Evolutionary conservation across 441 rosid species (phyloP).

Genomic region (Corymbia calophylla): DNA sequence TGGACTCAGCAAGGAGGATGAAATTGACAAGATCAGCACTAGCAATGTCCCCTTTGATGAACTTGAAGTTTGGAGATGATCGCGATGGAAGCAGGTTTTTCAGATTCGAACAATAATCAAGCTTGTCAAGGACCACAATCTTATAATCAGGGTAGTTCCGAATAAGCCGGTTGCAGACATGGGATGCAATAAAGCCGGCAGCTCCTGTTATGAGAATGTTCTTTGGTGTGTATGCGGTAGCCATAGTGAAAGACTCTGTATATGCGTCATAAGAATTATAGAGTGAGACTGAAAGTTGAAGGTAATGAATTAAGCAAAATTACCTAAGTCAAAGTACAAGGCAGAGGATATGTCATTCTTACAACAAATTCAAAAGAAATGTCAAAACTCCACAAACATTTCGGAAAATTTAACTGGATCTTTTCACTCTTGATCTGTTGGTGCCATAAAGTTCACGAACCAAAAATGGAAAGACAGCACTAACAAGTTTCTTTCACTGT

Average conservation of each 20-base stretch:
- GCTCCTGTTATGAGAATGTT: slow-evolving; percentile 14
- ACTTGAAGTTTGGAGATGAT: slow-evolving; percentile 8
- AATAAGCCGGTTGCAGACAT: slow-evolving; percentile 18
- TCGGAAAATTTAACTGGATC: not conserved
- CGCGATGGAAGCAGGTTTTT: slow-evolving; percentile 11
- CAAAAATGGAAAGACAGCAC: not conserved
- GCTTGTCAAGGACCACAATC: slow-evolving; percentile 13
- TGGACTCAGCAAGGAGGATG: slow-evolving; percentile 12
- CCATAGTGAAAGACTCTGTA: not conserved
- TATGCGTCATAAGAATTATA: not conserved
- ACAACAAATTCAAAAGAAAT: not conserved
- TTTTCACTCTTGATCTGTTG: not conserved
- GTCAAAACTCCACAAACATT: not conserved
- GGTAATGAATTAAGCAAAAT: not conserved
- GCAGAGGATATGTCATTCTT: not conserved
- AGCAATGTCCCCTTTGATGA: slow-evolving; percentile 13
- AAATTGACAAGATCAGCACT: slow-evolving; percentile 14
- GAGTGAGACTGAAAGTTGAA: not conserved
- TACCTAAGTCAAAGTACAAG: not conserved
- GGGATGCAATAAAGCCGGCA: slow-evolving; percentile 17
- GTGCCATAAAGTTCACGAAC: not conserved
- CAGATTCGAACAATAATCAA: slow-evolving; percentile 12
- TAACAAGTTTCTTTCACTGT: not conserved
- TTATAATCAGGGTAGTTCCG: slow-evolving; percentile 14
- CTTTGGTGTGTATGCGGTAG: not conserved